Evolutionary conservation across 1,284 basidiomycete species (phyloP).

Genomic region (Pisolithus thermaeus): DNA sequence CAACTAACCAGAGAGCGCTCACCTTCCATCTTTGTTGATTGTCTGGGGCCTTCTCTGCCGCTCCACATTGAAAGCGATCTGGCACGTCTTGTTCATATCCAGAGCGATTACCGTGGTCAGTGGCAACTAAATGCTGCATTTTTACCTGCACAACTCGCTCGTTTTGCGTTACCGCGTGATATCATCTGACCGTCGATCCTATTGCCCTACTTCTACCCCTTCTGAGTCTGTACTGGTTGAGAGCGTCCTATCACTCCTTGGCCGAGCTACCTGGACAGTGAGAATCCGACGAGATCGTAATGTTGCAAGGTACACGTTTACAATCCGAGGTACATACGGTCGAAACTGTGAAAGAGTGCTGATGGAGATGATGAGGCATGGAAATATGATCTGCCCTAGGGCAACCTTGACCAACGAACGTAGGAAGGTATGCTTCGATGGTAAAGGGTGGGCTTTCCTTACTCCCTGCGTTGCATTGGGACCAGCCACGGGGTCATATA

Average conservation of each 20-base stretch:
- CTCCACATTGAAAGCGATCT: conserved; percentile 24
- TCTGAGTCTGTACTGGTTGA: background rate
- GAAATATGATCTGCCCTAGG: too few species aligned
- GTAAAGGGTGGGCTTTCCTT: too few species aligned
- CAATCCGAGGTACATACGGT: conserved; percentile 20
- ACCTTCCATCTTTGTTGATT: conserved; percentile 1
- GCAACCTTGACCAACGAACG: too few species aligned
- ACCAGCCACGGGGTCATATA: conserved; percentile 74
- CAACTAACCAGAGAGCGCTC: conserved; percentile 30
- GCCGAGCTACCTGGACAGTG: background rate
- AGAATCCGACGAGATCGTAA: conserved; percentile 17
- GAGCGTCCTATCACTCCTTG: too few species aligned
- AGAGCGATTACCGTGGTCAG: conserved; percentile 12
- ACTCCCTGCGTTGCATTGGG: conserved; percentile 34
- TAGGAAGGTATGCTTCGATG: too few species aligned
- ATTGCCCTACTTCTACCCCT: too few species aligned
- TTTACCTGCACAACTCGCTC: conserved; percentile 17
- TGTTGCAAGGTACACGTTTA: conserved; percentile 31
- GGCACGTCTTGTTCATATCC: conserved; percentile 9
- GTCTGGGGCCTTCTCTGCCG: conserved; percentile 23
- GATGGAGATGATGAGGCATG: too few species aligned
- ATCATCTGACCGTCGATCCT: too few species aligned
- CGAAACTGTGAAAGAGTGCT: conserved; percentile 12
- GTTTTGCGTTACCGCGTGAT: too few species aligned
- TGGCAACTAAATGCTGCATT: conserved; percentile 17